Evolutionary conservation across 139 green algal species (phyloP).

Genomic region (Micromonas pusilla): DNA sequence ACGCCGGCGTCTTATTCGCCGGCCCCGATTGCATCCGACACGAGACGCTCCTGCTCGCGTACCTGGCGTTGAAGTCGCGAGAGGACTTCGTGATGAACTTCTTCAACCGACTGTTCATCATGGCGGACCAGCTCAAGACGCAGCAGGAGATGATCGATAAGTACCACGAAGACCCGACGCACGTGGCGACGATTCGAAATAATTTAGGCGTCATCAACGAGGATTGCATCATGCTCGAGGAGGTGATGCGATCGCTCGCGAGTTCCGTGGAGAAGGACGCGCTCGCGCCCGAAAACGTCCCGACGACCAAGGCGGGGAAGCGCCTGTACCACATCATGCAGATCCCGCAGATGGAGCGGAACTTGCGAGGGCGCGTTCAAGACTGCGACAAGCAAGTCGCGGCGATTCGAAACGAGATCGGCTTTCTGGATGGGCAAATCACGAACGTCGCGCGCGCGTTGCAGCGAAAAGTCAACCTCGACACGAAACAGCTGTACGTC

Average conservation of each 20-base stretch:
- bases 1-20: slow-evolving; percentile 16
- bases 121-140: background rate
- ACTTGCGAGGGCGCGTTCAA: background rate
- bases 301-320: background rate
- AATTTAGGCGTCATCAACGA: background rate
- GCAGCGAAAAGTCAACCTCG: background rate
- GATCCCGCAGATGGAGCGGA: background rate
- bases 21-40: slow-evolving; percentile 20
- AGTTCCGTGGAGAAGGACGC: background rate
- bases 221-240: slow-evolving; percentile 8
- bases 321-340: slow-evolving; percentile 7
- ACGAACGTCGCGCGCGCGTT: background rate
- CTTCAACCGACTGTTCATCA: slow-evolving; percentile 29
- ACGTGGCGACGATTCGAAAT: background rate
- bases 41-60: slow-evolving; percentile 14
- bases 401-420: background rate
- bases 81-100: slow-evolving; percentile 7
- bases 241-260: slow-evolving; percentile 15
- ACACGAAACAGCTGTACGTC: slow-evolving; percentile 1
- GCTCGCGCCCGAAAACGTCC: background rate
- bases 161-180: background rate
- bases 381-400: background rate
- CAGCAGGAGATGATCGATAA: background rate
- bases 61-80: background rate
- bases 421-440: background rate